phyloP scores from a whole-genome alignment of 176 grass and related monocot species.

The Alopecurus myosuroides region DNA sequence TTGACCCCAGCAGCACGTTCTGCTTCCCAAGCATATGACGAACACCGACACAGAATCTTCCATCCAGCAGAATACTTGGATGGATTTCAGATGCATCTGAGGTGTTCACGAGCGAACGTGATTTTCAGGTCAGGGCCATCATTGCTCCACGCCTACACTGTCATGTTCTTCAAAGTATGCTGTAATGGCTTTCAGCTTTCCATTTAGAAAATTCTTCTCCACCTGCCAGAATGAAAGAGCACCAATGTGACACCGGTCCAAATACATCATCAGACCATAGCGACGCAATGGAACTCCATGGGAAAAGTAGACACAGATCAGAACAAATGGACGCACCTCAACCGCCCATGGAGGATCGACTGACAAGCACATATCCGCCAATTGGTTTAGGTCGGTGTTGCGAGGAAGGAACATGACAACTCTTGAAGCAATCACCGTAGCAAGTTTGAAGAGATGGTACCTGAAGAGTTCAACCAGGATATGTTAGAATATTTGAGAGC shows the following conservation, averaged over 20 bases:
- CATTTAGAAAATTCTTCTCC: constrained; percentile 91
- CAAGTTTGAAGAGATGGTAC: constrained; percentile 76
- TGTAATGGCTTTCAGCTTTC: constrained; percentile 85
- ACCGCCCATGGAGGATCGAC: constrained; percentile 76
- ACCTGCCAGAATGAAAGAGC: constrained; percentile 48
- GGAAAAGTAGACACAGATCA: background rate
- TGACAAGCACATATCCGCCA: constrained; percentile 73
- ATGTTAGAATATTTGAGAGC: background rate
- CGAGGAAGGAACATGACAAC: constrained; percentile 97
- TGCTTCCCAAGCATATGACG: background rate
- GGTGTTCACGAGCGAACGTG: background rate
- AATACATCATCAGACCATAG: background rate
- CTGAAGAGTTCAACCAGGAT: constrained; percentile 27
- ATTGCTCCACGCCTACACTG: background rate
- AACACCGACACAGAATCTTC: background rate
- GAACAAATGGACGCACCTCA: constrained; percentile 52
- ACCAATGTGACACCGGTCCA: background rate
- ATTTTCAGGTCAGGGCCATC: background rate
- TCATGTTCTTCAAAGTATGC: constrained; percentile 68
- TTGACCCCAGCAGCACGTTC: background rate
- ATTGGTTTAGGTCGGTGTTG: constrained; percentile 71
- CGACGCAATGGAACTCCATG: background rate
- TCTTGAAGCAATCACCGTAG: constrained; percentile 58
- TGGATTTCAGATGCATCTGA: background rate
- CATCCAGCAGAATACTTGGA: background rate